A percentile compares a stretch with the other conserved stretches of the same genome.
Conservation (phyloP, 495 filamentous ascomycete species). For the Penicillium pancosmium region DNA sequence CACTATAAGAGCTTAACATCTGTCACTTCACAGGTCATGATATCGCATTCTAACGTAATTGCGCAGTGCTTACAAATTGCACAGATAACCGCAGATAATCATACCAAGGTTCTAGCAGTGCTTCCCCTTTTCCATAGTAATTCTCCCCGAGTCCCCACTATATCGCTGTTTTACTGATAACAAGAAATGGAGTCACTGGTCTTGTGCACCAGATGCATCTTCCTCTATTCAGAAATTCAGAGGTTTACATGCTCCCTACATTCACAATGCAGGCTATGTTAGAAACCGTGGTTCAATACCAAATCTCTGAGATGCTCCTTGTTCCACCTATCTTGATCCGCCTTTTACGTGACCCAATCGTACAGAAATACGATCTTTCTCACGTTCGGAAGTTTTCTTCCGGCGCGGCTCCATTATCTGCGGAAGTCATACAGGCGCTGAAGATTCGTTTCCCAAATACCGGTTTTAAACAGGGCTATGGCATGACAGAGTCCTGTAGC, state of each 20-base stretch:
- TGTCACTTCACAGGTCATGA: slow-evolving; percentile 50
- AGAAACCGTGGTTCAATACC: slow-evolving; percentile 50
- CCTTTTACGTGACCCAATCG: slow-evolving; percentile 63
- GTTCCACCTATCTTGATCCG: slow-evolving; percentile 73
- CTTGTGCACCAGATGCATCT: slow-evolving; percentile 63
- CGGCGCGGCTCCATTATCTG: slow-evolving; percentile 67
- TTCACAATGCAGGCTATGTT: slow-evolving; percentile 64
- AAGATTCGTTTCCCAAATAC: slow-evolving; percentile 60
- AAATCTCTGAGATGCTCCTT: slow-evolving; percentile 62
- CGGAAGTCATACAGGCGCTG: slow-evolving; percentile 62
- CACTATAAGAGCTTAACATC: background rate
- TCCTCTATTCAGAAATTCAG: slow-evolving; percentile 56
- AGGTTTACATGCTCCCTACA: slow-evolving; percentile 59
- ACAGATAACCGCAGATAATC: slow-evolving; percentile 46
- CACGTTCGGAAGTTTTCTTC: slow-evolving; percentile 54
- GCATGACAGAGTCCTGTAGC: slow-evolving; percentile 68
- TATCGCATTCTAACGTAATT: slow-evolving; percentile 64
- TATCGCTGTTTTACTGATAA: background rate
- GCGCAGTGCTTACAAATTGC: slow-evolving; percentile 62
- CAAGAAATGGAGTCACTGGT: slow-evolving; percentile 43
- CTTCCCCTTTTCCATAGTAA: slow-evolving; percentile 57
- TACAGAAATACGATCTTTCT: slow-evolving; percentile 61
- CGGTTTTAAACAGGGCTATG: slow-evolving; percentile 70
- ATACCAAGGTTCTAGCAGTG: slow-evolving; percentile 54
- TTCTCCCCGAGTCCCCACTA: slow-evolving; percentile 1